Evolutionary conservation across 2,329 filamentous ascomycete species (phyloP).

Genomic region (Cladosporium sp.): DNA sequence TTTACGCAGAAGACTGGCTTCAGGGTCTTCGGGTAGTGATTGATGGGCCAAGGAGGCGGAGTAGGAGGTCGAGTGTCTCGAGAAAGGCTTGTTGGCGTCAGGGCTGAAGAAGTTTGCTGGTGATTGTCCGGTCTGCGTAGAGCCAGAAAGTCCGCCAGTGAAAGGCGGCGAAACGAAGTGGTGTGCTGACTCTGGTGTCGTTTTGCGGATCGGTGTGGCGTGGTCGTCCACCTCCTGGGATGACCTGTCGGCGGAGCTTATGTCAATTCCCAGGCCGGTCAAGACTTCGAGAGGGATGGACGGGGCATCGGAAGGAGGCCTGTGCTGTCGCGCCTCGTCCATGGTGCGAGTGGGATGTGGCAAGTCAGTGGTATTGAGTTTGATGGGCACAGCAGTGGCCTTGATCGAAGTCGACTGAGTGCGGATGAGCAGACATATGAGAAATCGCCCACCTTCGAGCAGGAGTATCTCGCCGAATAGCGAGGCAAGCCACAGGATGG

Average conservation of each 20-base stretch:
- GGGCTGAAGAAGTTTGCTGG: constrained; percentile 8
- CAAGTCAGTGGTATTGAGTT: not conserved
- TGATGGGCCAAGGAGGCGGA: not conserved
- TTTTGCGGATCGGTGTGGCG: not conserved
- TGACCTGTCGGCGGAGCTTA: not conserved
- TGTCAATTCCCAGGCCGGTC: constrained; percentile 7
- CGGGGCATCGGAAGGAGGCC: not conserved
- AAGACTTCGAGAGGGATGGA: not conserved
- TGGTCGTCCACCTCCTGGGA: not conserved
- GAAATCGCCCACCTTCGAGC: not conserved
- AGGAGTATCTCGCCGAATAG: not conserved
- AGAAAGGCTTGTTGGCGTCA: not conserved
- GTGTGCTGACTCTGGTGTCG: constrained; percentile 10
- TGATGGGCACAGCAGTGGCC: not conserved
- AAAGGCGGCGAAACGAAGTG: constrained; percentile 27
- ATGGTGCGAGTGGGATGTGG: not conserved
- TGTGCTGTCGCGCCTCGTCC: not conserved
- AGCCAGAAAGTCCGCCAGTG: constrained; percentile 25
- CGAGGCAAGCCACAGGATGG: not conserved
- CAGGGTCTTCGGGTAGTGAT: not conserved
- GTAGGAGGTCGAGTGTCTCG: not conserved
- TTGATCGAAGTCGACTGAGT: not conserved
- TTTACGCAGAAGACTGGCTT: constrained; percentile 6
- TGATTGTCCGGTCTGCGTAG: constrained; percentile 6
- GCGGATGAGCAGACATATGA: not conserved